A percentile compares a stretch with the other conserved stretches of the same genome.
These are phyloP conservation scores for Pyrenula aspistea DNA, from an alignment of 495 filamentous ascomycete species.

Conservation along the genomic window DNA sequence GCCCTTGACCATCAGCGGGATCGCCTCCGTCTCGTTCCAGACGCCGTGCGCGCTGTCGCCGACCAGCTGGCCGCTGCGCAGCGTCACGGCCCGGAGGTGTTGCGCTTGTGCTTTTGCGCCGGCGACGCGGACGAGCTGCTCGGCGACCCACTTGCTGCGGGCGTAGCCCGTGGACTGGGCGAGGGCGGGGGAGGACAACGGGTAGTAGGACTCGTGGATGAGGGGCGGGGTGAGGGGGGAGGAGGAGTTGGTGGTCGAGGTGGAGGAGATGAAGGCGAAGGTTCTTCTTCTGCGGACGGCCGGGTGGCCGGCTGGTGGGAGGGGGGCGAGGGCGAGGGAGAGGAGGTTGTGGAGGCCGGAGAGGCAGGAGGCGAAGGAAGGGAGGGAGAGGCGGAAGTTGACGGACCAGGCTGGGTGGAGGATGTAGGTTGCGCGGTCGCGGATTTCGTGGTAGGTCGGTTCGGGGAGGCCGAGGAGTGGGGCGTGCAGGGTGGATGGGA, in stretches of 20 bases:
- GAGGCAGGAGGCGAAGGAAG: slow-evolving; percentile 48
- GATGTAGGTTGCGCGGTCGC: slow-evolving; percentile 28
- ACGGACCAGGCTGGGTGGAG: slow-evolving; percentile 64
- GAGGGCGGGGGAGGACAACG: slow-evolving; percentile 22
- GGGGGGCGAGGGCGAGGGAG: slow-evolving; percentile 32
- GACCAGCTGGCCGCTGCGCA: slow-evolving; percentile 50
- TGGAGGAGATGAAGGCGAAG: slow-evolving; percentile 51
- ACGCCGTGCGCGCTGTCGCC: slow-evolving; percentile 40
- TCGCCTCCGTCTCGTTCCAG: slow-evolving; percentile 54
- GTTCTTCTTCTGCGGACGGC: no score
- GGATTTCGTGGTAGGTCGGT: slow-evolving; percentile 23
- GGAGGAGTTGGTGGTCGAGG: slow-evolving; percentile 30
- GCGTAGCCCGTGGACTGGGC: slow-evolving; percentile 47
- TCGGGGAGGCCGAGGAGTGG: slow-evolving; percentile 30
- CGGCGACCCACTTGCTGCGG: slow-evolving; percentile 51
- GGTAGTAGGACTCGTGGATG: background rate
- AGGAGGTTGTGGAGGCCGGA: slow-evolving; percentile 43
- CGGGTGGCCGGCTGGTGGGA: slow-evolving; percentile 6
- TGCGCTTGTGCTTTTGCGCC: background rate
- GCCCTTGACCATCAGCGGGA: slow-evolving; percentile 46
- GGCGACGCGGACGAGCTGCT: slow-evolving; percentile 32
- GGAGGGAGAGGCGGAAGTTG: slow-evolving; percentile 52
- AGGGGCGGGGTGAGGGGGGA: background rate
- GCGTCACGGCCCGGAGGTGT: slow-evolving; percentile 17
- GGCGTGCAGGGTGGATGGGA: slow-evolving; percentile 18